Evolutionary conservation across 2,329 filamentous ascomycete species (phyloP), one percentile per base, ranked within the genome.

Genomic region (Emydomyces testavorans): DNA sequence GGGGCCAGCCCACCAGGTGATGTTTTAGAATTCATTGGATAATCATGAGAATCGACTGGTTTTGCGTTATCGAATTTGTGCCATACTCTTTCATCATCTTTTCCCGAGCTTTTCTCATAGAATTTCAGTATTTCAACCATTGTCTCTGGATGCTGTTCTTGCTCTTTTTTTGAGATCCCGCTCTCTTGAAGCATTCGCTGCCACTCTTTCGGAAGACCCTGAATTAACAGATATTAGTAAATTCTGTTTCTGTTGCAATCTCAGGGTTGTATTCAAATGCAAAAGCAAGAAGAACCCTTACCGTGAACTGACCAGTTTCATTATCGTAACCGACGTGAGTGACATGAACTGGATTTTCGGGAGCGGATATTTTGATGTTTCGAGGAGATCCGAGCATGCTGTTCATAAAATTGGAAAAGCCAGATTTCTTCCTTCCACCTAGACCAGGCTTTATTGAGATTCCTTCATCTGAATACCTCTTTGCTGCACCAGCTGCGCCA

Each of bases 321-420:
- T 92, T 94, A 67, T 98, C 90, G 65, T 94, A 95, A 58, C 90
- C 90, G 56, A 98, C 92, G 67, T 98, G 92, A 49, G 90, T 96
- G 59, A 98, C 86, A 68, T 96, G 92, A 51, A 96, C 88, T 41
- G 92, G 92, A 60, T 98, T 96, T 67, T 94, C 89, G 47, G 92
- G 92, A 31, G 88, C 86, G n/a, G 92, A 96, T 59, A 98, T 98
- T 65, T 90, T 80, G 39, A 92, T 87, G 55, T 88, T 86, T 66
- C 89, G 85, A 46, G 85, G 88, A 29, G 88, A 90, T 55, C 85
- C 84, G 50, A 93, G 80, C 62, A 81, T 71, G 63, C 82, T 90
- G 64, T 82, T 90, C 72, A 94, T 81, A 60, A 94, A 88, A 56
- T 82, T 85, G 13, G 85, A 88, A 62, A 94, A 87, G 50, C 85